phyloP scores from a whole-genome alignment of 768 basidiomycete species.

The Agaricus bisporus region DNA sequence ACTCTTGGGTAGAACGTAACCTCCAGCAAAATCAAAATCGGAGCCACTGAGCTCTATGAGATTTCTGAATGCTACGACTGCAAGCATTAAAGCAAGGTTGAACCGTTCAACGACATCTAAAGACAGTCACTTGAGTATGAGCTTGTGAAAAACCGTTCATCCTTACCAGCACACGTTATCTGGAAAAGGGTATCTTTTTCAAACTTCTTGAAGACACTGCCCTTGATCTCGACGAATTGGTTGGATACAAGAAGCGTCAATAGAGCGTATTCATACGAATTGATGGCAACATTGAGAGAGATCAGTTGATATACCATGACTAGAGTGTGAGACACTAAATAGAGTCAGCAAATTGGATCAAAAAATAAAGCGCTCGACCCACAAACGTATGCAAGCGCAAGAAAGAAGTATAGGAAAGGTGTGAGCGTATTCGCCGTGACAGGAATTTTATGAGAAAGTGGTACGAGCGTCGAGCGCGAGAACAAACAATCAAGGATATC shows the following conservation, averaged over 20 bases:
- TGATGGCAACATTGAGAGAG: slow-evolving; percentile 93
- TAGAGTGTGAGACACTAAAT: slow-evolving; percentile 77
- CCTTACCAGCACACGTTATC: slow-evolving; percentile 90
- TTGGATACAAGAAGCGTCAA: slow-evolving; percentile 93
- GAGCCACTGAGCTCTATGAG: slow-evolving; percentile 91
- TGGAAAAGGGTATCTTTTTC: slow-evolving; percentile 99
- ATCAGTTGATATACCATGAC: slow-evolving; percentile 96
- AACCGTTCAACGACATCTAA: slow-evolving; percentile 97
- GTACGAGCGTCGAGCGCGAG: slow-evolving; percentile 83
- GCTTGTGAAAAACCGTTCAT: background rate
- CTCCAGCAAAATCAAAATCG: slow-evolving; percentile 73
- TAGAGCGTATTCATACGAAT: slow-evolving; percentile 95
- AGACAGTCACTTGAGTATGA: background rate
- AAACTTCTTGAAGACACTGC: slow-evolving; percentile 98
- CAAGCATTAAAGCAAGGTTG: slow-evolving; percentile 84
- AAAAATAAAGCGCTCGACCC: slow-evolving; percentile 18
- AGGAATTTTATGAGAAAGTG: slow-evolving; percentile 55
- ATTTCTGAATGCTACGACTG: slow-evolving; percentile 88
- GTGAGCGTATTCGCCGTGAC: slow-evolving; percentile 64
- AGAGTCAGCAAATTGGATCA: background rate
- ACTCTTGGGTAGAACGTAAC: slow-evolving; percentile 71
- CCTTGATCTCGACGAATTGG: slow-evolving; percentile 99
- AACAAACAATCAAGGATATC: slow-evolving; percentile 96
- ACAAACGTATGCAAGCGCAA: slow-evolving; percentile 85
- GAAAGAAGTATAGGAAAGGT: slow-evolving; percentile 76